phyloP scores from a whole-genome alignment of 768 basidiomycete species.

The Auriscalpium microsporum region DNA sequence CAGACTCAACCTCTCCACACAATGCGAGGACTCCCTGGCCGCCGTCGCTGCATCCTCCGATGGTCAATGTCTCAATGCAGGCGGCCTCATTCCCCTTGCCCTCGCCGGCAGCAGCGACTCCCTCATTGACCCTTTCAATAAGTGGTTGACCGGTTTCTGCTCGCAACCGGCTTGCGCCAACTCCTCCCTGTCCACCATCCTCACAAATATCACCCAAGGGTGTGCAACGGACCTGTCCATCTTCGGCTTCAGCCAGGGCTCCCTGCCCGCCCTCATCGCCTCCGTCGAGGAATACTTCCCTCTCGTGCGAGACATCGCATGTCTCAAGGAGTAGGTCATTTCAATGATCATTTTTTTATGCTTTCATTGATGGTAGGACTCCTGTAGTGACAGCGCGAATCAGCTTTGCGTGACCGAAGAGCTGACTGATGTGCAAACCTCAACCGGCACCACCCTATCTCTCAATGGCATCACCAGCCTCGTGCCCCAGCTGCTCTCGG shows the following conservation, averaged over 20 bases:
- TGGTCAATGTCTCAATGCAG: conserved; percentile 42
- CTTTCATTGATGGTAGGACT: conserved; percentile 1
- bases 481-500: conserved; percentile 3
- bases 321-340: conserved; percentile 57
- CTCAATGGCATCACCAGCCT: not conserved
- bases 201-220: conserved; percentile 43
- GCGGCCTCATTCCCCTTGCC: conserved; percentile 34
- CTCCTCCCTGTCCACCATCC: conserved; percentile 44
- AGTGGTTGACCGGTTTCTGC: conserved; percentile 56
- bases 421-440: conserved; percentile 42
- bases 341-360: not conserved
- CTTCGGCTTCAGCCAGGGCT: conserved; percentile 13
- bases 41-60: conserved; percentile 34
- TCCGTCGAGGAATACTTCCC: conserved; percentile 50
- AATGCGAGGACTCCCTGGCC: conserved; percentile 42
- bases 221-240: conserved; percentile 35
- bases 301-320: conserved; percentile 43
- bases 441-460: conserved; percentile 7
- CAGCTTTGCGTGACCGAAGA: conserved; percentile 52
- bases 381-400: conserved; percentile 25
- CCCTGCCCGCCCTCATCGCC: conserved; percentile 22
- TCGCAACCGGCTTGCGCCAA: conserved; percentile 47
- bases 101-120: conserved; percentile 27
- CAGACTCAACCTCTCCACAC: conserved; percentile 31
- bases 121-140: conserved; percentile 42